Evolutionary conservation across 306 rosid genomes (phyloP), one percentile per base, ranked within the genome.

Genomic region (Pterocarpus macrocarpus): DNA sequence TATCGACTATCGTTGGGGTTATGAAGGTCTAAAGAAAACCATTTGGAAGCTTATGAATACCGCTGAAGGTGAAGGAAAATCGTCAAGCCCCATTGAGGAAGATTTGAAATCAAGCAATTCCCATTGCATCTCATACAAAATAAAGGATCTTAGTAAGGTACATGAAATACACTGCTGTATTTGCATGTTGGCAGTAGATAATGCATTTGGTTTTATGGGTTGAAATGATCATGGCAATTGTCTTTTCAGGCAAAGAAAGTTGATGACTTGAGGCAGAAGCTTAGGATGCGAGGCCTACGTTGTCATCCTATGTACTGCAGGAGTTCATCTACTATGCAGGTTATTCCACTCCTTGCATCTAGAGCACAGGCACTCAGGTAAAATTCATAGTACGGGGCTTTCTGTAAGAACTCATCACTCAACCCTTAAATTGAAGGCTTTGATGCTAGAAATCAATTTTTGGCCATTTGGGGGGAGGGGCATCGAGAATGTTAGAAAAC

Each of bases 361-460:
- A 76, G 85, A 76, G 85, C 85, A 69, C 85, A 82, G 66, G 85
- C 85, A 69, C 85, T 82, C 78, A 82, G 85, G 85, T 82, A 82
- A 76, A 5, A 22, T 41, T 82, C 63, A 30, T 72, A 8, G 38
- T 61, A 22, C 28, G 28, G 28, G 28, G 28, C 28, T 22, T 22
- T 0, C 28, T 22, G 28, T 22, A 22, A 22, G 28, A 22, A 22
- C 28, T 22, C 28, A 22, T 2, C 12, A 22, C 22, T 45, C 7
- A 64, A 34, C 43, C 3, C 50, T 47, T 56, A 2, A 50, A 52
- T 36, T 8, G 16, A 8, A 64, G 39, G 64, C 61, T 64, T 4
- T 35, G 14, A 49, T 77, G 63, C 28, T 64, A 34, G 12, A 57
- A 17, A 49, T 49, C n/a, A 10, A 1, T 10, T 49, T 49, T 49